phyloP scores from a whole-genome alignment of 768 basidiomycete genomes.

The Dioszegia hungarica region DNA sequence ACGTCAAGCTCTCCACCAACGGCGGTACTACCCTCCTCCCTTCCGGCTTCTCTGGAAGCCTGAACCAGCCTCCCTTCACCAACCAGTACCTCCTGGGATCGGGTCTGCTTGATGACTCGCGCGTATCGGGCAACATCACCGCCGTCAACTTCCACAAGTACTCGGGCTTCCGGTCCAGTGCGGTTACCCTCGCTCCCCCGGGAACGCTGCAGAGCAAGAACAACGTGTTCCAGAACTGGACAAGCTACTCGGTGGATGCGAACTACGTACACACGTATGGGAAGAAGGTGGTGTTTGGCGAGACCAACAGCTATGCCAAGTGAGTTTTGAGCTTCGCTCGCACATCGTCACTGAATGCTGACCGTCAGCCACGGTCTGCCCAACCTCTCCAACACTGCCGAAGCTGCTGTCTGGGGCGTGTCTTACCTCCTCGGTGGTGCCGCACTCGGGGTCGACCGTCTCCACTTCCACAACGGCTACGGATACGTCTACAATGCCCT shows the following conservation, averaged over 20 bases:
- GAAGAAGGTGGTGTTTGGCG: constrained; percentile 5
- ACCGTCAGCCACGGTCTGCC: constrained; percentile 16
- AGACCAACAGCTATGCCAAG: constrained; percentile 23
- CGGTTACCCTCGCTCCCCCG: background rate
- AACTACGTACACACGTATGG: background rate
- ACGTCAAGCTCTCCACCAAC: background rate
- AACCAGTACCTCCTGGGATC: constrained; percentile 4
- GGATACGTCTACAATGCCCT: constrained; percentile 20
- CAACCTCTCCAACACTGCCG: constrained; percentile 15
- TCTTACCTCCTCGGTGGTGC: constrained; percentile 17
- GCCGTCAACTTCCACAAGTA: background rate
- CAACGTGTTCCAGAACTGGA: background rate
- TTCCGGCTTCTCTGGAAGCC: background rate
- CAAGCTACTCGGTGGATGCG: background rate
- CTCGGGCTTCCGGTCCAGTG: background rate
- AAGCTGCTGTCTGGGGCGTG: constrained; percentile 23
- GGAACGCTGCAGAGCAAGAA: constrained; percentile 8
- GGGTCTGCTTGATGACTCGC: constrained; percentile 9
- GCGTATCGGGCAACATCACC: background rate
- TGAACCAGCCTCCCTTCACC: background rate
- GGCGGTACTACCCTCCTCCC: background rate
- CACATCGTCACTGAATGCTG: background rate
- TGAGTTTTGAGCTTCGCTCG: constrained; percentile 4
- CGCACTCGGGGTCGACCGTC: constrained; percentile 9
- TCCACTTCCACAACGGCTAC: constrained; percentile 20